Evolutionary conservation across 2,329 filamentous ascomycete genomes (phyloP), one percentile per base, ranked within the genome.

Genomic region (Fusarium falciforme): DNA sequence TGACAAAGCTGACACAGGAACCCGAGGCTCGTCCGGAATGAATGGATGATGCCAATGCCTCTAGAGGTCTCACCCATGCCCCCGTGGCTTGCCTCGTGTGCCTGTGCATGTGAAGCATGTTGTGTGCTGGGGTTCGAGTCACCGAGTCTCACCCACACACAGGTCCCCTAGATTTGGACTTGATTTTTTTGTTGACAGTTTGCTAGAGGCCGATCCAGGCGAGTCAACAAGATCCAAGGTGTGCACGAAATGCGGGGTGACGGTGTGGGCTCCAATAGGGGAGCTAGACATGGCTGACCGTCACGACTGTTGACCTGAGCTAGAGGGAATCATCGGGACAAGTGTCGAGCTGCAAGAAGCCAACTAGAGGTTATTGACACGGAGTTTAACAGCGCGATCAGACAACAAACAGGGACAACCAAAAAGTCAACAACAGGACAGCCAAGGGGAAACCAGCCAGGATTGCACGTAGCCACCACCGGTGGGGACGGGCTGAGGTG

Each of bases 171-270:
- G 35, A 20, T 52, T 47, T 14, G 11, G 17, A 17, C 38, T 42
- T 42, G 9, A 3, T 0, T 44, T 27, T 49, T 74, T 74, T 70
- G 72, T 74, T 74, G 72, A 64, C 61, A 60, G 64, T 67, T 66
- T 42, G 57, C 35, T 59, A 44, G 42, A 74, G 49, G 40, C 72
- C 58, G 42, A 74, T 68, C 67, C 42, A 74, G 71, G 49, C 64
- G 58, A 68, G 68, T 62, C 72, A 74, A 75, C 72, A 75, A 73
- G 72, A 69, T 75, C 69, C 66, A 57, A 52, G 36, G 63, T 57
- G 60, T 64, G 65, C 52, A 72, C 61, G 44, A 70, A 57, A 70
- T 75, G 72, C 72, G 72, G 72, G 72, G 72, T 73, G 72, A 61
- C 61, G 62, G 69, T 62, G 72, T 70, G 66, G 40, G 57, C 67